Evolutionary conservation across 768 basidiomycete species (phyloP).

Genomic region (Calocybe indica): DNA sequence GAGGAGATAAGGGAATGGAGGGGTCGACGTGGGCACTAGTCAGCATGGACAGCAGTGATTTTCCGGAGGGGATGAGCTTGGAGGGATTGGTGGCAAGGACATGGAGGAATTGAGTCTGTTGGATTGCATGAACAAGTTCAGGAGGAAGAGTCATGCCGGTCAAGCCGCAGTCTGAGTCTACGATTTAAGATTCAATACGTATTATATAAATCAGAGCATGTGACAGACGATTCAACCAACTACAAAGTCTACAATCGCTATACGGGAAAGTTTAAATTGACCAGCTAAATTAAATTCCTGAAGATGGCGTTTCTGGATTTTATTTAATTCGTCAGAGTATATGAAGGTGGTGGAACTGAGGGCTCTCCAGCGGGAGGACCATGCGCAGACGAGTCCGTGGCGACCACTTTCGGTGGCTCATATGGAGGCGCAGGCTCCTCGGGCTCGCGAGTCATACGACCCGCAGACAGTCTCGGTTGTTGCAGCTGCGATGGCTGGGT

Average conservation of each 20-base stretch:
- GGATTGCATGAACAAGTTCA: slow-evolving; percentile 51
- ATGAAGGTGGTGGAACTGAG: background rate
- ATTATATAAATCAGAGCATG: background rate
- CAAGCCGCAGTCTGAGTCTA: background rate
- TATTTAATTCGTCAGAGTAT: background rate
- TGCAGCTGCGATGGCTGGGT: background rate
- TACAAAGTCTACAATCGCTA: too few species aligned
- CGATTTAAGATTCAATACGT: background rate
- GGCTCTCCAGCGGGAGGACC: background rate
- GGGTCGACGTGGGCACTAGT: slow-evolving; percentile 6
- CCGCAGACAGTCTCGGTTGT: background rate
- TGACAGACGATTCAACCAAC: too few species aligned
- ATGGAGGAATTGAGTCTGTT: slow-evolving; percentile 62
- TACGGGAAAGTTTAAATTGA: too few species aligned
- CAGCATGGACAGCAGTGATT: slow-evolving; percentile 66
- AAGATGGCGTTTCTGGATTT: too few species aligned
- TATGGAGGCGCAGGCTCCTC: slow-evolving; percentile 2
- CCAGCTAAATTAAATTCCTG: too few species aligned
- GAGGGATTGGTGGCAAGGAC: slow-evolving; percentile 58
- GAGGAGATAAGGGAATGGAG: background rate
- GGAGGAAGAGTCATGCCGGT: slow-evolving; percentile 33
- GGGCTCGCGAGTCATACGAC: background rate
- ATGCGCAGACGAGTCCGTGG: background rate
- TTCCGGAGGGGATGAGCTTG: slow-evolving; percentile 61
- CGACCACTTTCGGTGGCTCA: background rate